Base-by-base conservation (phyloP, 2,329 filamentous ascomycete genomes). In the Colletotrichum chrysophilum region DNA sequence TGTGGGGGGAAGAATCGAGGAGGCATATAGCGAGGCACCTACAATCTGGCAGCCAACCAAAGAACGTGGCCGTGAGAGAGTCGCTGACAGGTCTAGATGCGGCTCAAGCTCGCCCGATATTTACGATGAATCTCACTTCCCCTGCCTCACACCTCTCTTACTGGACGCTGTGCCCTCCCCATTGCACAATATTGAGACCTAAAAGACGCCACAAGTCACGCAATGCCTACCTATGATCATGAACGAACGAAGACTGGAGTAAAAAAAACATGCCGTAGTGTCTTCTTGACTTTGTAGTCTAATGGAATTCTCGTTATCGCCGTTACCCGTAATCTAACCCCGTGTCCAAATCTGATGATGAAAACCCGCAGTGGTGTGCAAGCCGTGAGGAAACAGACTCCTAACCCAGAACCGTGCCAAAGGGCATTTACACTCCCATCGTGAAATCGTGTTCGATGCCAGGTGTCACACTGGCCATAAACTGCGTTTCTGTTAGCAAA, bases 361-460 rank as follows among this genome's bases (percentile, higher is more conserved):
- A 52, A 71, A 69, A 30, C 36, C 34, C 56, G 32, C 30, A 67
- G 21, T 28, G 26, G 70, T 43, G 52, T 28, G 24, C 14, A 48
- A 58, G 28, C 28, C 64, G n/a, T 14, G 36, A 68, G 34, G 10
- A 21, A 58, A 26, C 32, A n/a, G 30, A 71, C 48, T 36, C 70
- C 38, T 14, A 61, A 52, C n/a, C 43, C 18, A 48, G 70, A 34
- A 30, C 65, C 55, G 32, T 56, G 28, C 9, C 32, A 28, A 5
- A 21, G 12, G 18, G 26, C 38, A 43, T 58, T 89, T 88, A 98
- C 52, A 98, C 93, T 7, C 95, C 95, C 96, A 98, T 98, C 1
- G 96, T 98, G 84, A 97, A 98, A 84, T 98, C 96, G 84, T 98
- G 95, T 86, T 98, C 96, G 84, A 99, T 98, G 64, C 96, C 96